Conservation (phyloP, 2,329 filamentous ascomycete genomes). For the Colletotrichum sansevieriae region DNA sequence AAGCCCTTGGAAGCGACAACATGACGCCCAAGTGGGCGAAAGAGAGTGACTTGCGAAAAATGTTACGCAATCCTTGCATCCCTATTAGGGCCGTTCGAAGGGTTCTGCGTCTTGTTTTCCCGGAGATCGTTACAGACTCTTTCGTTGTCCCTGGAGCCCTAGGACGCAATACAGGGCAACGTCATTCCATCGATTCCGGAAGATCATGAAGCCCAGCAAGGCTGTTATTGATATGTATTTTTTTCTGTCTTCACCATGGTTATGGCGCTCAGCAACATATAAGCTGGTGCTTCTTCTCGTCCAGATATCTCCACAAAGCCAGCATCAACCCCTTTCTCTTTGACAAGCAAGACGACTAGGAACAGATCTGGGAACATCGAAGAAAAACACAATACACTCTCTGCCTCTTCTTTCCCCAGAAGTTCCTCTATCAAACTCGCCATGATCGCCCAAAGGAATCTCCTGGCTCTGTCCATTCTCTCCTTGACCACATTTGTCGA, state of each 20-base stretch:
- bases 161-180: constrained; percentile 36
- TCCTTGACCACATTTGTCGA: constrained; percentile 17
- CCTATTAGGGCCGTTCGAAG: background rate
- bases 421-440: constrained; percentile 42
- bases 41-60: background rate
- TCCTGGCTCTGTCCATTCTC: constrained; percentile 19
- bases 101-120: background rate
- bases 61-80: constrained; percentile 24
- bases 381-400: background rate
- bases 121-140: background rate
- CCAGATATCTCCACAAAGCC: background rate
- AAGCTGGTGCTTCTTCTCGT: background rate
- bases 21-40: constrained; percentile 3
- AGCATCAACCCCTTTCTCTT: background rate
- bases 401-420: background rate
- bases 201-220: background rate
- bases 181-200: constrained; percentile 24
- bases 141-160: constrained; percentile 23
- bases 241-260: background rate
- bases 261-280: constrained; percentile 5
- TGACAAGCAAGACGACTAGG: background rate
- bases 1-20: too few species aligned
- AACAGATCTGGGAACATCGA: background rate
- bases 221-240: background rate
- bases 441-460: constrained; percentile 12